Evolutionary conservation across 129 eudicot genomes (phyloP), one percentile per base, ranked within the genome.

Genomic region (Flaveria robusta): DNA sequence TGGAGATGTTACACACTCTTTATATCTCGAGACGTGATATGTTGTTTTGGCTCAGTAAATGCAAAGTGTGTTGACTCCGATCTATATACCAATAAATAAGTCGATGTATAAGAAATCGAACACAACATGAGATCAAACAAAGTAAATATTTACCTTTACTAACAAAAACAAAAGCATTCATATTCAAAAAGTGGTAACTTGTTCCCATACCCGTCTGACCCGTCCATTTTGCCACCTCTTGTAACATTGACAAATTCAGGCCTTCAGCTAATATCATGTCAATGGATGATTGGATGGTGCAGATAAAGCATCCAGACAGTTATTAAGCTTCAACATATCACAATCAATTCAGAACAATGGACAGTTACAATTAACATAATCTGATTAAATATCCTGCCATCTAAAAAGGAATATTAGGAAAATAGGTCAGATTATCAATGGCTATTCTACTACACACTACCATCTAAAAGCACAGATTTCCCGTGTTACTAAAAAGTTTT

Each of bases 371-470:
- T 39, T 37, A 67, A 76, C 75, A 76, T 58, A 27, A 73, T 58
- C 77, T 73, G 24, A 58, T 41, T 27, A 1, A 68, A 68, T 49
- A 79, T 73, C 70, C 82, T 66, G 78, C 79, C 76, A 83, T 86
- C 83, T 68, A 77, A 42, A 72, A 73, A 47, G 19, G 11, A 7
- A 46, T 3, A 13, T 2, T 14, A 19, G 7, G 56, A 64, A 74
- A 79, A 75, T 66, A 14, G 88, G 74, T 83, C 85, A 77, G 58
- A 51, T 82, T 74, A 62, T 82, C 63, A 78, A 83, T 66, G 80
- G 68, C 79, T 49, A 75, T 50, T 81, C 74, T 66, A 81, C 90
- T 88, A 85, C 88, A 75, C 71, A 69, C 79, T 74, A 70, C 79
- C 84, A 56, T 46, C 74, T 52, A 67, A 65, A 74, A 55, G 12